A percentile compares a stretch with the other conserved stretches of the same genome.
Evolutionary conservation across 176 grass and related monocot species (phyloP).

Genomic region (Avena sativa): DNA sequence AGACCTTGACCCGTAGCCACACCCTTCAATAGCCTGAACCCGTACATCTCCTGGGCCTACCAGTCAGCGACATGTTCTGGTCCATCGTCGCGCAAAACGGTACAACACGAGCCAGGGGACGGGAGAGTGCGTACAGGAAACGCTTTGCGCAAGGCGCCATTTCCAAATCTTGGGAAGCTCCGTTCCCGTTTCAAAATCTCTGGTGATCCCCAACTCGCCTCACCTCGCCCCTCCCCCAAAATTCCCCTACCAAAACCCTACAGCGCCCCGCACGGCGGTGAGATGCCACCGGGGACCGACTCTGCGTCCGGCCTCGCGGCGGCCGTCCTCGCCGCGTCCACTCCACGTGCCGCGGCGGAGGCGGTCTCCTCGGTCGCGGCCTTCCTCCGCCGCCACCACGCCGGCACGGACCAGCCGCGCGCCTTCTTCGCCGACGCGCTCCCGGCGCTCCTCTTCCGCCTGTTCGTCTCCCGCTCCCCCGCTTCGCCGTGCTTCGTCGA

Average conservation of each 20-base stretch:
- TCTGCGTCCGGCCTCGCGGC: constrained; percentile 46
- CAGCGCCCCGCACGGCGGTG: background rate
- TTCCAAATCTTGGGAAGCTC: constrained; percentile 30
- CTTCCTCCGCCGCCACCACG: constrained; percentile 75
- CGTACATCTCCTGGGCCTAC: background rate
- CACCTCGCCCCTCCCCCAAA: background rate
- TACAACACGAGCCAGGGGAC: background rate
- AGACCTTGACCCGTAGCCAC: background rate
- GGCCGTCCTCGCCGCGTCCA: constrained; percentile 47
- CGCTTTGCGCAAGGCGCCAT: constrained; percentile 29
- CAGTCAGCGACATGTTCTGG: background rate
- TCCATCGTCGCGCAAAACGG: background rate
- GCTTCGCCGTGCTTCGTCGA: constrained; percentile 69
- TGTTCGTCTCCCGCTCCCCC: constrained; percentile 48
- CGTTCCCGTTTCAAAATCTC: background rate
- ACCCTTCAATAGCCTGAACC: background rate
- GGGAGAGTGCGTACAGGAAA: background rate
- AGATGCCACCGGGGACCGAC: constrained; percentile 60
- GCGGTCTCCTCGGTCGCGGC: constrained; percentile 41
- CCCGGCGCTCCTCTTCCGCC: constrained; percentile 66
- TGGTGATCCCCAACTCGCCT: background rate
- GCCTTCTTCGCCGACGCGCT: constrained; percentile 78
- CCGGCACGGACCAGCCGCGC: constrained; percentile 58
- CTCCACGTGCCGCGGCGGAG: constrained; percentile 45
- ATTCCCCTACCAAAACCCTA: constrained; percentile 39